Evolutionary conservation across 176 grass and related monocot species (phyloP).

Genomic region (Aegilops longissima): DNA sequence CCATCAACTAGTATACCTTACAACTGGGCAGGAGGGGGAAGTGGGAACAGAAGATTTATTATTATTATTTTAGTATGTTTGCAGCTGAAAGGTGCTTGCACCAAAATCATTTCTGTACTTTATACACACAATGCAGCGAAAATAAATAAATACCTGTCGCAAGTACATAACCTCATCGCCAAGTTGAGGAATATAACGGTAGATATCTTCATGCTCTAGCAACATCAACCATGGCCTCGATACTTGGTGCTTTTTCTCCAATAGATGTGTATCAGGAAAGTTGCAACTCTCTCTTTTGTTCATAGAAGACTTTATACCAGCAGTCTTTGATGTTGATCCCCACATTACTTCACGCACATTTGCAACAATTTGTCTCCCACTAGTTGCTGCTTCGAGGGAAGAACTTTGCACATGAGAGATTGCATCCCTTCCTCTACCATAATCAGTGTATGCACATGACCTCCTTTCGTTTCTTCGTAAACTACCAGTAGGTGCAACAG

Average conservation of each 20-base stretch:
- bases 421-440: constrained; percentile 23
- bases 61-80: background rate
- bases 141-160: constrained; percentile 64
- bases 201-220: constrained; percentile 84
- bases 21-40: background rate
- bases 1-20: constrained; percentile 10
- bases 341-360: constrained; percentile 40
- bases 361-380: constrained; percentile 50
- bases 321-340: constrained; percentile 53
- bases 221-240: constrained; percentile 84
- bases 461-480: constrained; percentile 52
- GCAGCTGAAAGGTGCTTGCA: background rate
- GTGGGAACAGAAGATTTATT: background rate
- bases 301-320: constrained; percentile 77
- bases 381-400: constrained; percentile 68
- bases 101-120: background rate
- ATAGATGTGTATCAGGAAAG: constrained; percentile 40
- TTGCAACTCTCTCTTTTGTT: constrained; percentile 39
- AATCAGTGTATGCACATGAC: constrained; percentile 28
- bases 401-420: constrained; percentile 47
- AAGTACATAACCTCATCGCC: constrained; percentile 91
- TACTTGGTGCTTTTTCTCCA: constrained; percentile 53
- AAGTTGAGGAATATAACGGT: constrained; percentile 93
- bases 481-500: constrained; percentile 41
- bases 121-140: constrained; percentile 1